Conservation (phyloP, 169 alveolate genomes). For the Eimeria falciformis region DNA sequence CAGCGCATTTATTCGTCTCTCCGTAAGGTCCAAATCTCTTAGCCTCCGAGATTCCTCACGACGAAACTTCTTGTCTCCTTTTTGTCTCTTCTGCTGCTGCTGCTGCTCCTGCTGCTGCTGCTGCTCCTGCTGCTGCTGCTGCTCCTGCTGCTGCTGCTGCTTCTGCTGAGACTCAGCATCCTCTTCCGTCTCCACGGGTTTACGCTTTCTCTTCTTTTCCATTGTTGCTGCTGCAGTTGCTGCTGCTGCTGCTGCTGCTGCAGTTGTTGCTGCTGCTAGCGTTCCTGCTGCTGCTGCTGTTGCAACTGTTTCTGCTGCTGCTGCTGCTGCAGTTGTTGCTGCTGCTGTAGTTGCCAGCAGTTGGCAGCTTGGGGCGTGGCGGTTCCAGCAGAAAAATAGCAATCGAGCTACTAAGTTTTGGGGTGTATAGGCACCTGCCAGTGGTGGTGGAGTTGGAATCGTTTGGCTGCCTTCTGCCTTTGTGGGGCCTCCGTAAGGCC, state of each 20-base stretch:
- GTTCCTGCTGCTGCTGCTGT: not conserved
- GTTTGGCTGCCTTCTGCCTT: not conserved
- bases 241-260: conserved; percentile 17
- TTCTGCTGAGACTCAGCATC: not conserved
- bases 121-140: not conserved
- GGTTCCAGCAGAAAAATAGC: not conserved
- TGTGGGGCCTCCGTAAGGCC: not conserved
- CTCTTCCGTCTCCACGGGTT: not conserved
- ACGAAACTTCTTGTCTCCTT: not conserved
- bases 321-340: not conserved
- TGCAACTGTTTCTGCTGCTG: too few species aligned
- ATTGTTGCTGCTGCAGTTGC: not conserved
- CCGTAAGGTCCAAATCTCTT: not conserved
- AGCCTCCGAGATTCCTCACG: not conserved
- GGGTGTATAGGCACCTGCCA: not conserved
- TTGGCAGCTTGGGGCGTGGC: not conserved
- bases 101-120: conserved; percentile 1
- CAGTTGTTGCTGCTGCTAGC: not conserved
- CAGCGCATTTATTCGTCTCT: not conserved
- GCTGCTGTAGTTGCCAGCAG: not conserved
- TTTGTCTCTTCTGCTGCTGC: not conserved
- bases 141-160: not conserved
- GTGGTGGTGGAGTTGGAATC: not conserved
- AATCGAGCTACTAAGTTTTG: not conserved
- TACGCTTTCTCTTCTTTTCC: not conserved